Evolutionary conservation across 495 filamentous ascomycete genomes (phyloP).

Genomic region (Pseudomonodictys pantanalensis): DNA sequence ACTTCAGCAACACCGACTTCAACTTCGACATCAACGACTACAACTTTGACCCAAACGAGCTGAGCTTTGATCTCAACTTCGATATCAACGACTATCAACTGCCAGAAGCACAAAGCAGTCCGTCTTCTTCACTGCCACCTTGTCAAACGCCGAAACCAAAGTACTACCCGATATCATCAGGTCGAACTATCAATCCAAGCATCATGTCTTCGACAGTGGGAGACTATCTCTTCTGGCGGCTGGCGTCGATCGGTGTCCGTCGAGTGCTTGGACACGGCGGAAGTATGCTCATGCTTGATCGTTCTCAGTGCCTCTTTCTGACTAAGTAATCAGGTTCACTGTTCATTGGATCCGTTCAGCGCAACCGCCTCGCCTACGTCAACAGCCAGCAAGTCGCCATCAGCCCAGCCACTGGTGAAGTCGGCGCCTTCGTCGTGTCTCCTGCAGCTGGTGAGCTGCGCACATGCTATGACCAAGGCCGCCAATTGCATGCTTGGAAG

Average conservation of each 20-base stretch:
- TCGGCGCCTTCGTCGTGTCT: slow-evolving; percentile 5
- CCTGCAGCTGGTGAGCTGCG: neutral
- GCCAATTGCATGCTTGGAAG: neutral
- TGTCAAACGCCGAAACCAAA: too few species aligned
- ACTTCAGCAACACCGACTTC: too few species aligned
- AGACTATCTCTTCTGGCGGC: slow-evolving; percentile 12
- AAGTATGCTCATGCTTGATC: neutral
- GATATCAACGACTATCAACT: too few species aligned
- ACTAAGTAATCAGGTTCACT: neutral
- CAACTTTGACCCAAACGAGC: too few species aligned
- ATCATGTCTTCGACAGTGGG: slow-evolving; percentile 9
- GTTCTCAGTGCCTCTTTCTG: neutral
- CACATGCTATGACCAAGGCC: neutral
- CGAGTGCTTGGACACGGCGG: neutral
- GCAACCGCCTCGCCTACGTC: slow-evolving; percentile 1
- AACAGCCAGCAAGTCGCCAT: neutral
- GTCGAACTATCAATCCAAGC: too few species aligned
- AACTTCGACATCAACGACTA: too few species aligned
- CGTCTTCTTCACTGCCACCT: too few species aligned
- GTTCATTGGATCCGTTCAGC: slow-evolving; percentile 14
- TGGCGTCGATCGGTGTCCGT: slow-evolving; percentile 6
- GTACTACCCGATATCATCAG: too few species aligned
- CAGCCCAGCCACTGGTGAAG: neutral
- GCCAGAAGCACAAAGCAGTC: too few species aligned
- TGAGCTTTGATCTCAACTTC: too few species aligned